A percentile compares a stretch with the other conserved stretches of the same genome.
Conservation (phyloP, 1,139 yeast genomes). For the Candida pseudoviswanathii region DNA sequence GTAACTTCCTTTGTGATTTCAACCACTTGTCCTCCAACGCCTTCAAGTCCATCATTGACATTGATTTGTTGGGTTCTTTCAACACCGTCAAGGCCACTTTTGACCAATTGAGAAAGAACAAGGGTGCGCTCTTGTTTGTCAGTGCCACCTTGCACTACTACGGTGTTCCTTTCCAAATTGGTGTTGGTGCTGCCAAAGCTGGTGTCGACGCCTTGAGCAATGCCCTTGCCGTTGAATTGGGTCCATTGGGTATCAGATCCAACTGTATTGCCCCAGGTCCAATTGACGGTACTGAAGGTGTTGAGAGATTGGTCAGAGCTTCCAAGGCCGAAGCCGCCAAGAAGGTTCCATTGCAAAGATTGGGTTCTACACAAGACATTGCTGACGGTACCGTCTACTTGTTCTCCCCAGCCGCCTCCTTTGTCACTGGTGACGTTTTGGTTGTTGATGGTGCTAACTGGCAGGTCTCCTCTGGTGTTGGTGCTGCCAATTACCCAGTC, state of each 20-base stretch:
- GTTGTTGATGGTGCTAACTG: slow-evolving; percentile 93
- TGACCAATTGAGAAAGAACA: slow-evolving; percentile 63
- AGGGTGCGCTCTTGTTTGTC: slow-evolving; percentile 81
- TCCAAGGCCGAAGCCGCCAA: slow-evolving; percentile 35
- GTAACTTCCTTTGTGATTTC: slow-evolving; percentile 84
- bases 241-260: slow-evolving; percentile 82
- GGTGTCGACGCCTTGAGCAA: slow-evolving; percentile 89
- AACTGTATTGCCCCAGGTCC: slow-evolving; percentile 93
- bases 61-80: slow-evolving; percentile 85
- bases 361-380: slow-evolving; percentile 76
- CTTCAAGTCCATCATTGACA: slow-evolving; percentile 82
- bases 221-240: slow-evolving; percentile 86
- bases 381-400: slow-evolving; percentile 87
- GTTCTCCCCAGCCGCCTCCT: slow-evolving; percentile 80
- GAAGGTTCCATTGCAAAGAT: slow-evolving; percentile 72
- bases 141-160: slow-evolving; percentile 88
- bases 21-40: slow-evolving; percentile 82
- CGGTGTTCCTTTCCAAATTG: slow-evolving; percentile 89
- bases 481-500: slow-evolving; percentile 39
- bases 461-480: slow-evolving; percentile 61
- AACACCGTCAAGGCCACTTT: slow-evolving; percentile 86
- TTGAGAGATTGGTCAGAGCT: slow-evolving; percentile 56
- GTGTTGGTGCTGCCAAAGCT: slow-evolving; percentile 95
- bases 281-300: slow-evolving; percentile 83
- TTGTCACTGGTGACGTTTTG: slow-evolving; percentile 73